Evolutionary conservation across 2,329 filamentous ascomycete genomes (phyloP).

Genomic region (Alternaria gansuensis): DNA sequence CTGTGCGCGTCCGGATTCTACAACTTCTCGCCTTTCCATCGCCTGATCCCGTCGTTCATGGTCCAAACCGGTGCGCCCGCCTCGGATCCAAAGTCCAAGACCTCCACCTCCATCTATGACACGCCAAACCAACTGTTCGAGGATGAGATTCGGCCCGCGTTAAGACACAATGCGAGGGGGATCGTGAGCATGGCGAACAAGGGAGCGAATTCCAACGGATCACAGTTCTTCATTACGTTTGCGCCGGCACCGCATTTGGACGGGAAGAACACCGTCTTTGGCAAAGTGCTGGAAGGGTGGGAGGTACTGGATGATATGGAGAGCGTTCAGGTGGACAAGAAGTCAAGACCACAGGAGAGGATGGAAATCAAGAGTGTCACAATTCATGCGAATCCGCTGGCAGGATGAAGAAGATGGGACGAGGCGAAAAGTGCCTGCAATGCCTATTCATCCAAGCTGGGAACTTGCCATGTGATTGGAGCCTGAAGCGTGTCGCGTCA

Average conservation of each 20-base stretch:
- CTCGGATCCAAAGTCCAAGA: conserved; percentile 64
- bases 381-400: conserved; percentile 82
- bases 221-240: conserved; percentile 83
- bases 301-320: conserved; percentile 76
- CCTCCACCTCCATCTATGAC: conserved; percentile 75
- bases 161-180: conserved; percentile 73
- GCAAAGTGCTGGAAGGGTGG: conserved; percentile 69
- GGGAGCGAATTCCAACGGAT: conserved; percentile 75
- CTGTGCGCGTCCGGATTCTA: conserved; percentile 84
- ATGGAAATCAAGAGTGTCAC: conserved; percentile 74
- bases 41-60: conserved; percentile 83
- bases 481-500: conserved; percentile 5
- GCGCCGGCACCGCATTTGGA: conserved; percentile 82
- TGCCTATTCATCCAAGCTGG: background rate
- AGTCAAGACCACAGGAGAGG: conserved; percentile 74
- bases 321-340: conserved; percentile 76
- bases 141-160: conserved; percentile 78
- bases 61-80: conserved; percentile 73
- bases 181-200: conserved; percentile 83
- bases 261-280: conserved; percentile 85
- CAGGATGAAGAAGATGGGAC: conserved; percentile 51
- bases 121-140: conserved; percentile 66
- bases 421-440: conserved; percentile 45
- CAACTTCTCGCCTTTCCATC: conserved; percentile 78
- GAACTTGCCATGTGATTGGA: background rate